Base-by-base conservation (phyloP, 1,139 yeast species). In the Arxiozyma telluris region DNA sequence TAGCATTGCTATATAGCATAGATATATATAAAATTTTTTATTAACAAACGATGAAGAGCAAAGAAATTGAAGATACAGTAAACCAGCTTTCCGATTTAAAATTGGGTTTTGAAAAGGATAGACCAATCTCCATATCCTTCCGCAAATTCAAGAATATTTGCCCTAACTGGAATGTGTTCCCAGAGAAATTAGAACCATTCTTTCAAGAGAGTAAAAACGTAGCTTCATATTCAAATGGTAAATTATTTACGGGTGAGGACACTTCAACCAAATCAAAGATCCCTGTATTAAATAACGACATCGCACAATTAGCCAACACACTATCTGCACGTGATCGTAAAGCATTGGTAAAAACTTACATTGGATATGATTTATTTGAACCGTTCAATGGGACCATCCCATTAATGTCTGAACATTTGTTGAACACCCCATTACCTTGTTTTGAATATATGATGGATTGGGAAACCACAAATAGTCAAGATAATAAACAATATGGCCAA, bases 41-140 rank as follows among this genome's bases (percentile, higher is more conserved):
- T 12, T 5, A 27, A 34, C n/a, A 15, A 34, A 3, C n/a, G 12
- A 34, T 34, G 39, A 34, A 34, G 17, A 12, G n/a, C 15, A 44
- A 43, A 12, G 46, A 41, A 7, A 30, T 45, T 23, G 30, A 39
- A 23, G 44, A 39, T 17, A 25, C 23, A 11, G 18, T 21, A 25
- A 18, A 38, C 23, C 25, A 25, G 12, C 20, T 44, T n/a, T 11
- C 22, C 20, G 41, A 43, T 15, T 4, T 49, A 23, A n/a, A n/a
- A 15, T 17, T 41, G 17, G 27, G 8, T 15, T 12, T 8, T 34
- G 39, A 15, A 34, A 34, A 38, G 38, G 20, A 8, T 6, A 17
- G 22, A 9, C 15, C 43, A 7, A 38, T 15, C 61, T 65, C 69
- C 72, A 71, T 73, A 15, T 55, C 55, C 4, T 56, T 54, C 38